These are phyloP conservation scores for Lactarius hengduanensis DNA, from an alignment of 768 basidiomycete species.

Conservation along the genomic window DNA sequence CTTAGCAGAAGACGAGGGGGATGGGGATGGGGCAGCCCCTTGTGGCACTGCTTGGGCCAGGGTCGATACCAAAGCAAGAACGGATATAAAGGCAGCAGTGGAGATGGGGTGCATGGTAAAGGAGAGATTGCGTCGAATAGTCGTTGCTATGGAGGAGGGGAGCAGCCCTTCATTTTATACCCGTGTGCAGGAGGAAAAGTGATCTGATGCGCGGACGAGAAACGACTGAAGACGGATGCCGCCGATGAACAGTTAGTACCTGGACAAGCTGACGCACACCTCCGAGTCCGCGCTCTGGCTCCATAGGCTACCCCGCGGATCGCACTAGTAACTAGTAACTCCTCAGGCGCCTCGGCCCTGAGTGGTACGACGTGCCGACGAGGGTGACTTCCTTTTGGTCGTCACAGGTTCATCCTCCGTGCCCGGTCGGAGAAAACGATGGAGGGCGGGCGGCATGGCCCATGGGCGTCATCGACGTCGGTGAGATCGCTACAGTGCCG, in stretches of 20 bases:
- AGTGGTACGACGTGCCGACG: no score
- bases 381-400: no score
- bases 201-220: no score
- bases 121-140: background rate
- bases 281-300: no score
- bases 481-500: constrained; percentile 36
- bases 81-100: constrained; percentile 6
- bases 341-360: no score
- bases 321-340: no score
- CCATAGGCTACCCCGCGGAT: no score
- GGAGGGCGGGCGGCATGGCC: constrained; percentile 39
- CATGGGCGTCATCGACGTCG: constrained; percentile 40
- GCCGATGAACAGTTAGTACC: no score
- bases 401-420: no score
- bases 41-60: constrained; percentile 1
- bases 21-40: background rate
- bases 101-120: constrained; percentile 10
- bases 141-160: background rate
- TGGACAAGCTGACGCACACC: no score
- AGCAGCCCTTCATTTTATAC: constrained; percentile 1
- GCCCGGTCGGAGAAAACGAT: background rate
- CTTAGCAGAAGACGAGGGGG: no score
- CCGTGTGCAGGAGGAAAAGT: background rate
- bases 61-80: constrained; percentile 4
- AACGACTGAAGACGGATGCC: no score